Conservation (phyloP, 1,139 yeast species). For the Magnusiomyces magnusii region DNA sequence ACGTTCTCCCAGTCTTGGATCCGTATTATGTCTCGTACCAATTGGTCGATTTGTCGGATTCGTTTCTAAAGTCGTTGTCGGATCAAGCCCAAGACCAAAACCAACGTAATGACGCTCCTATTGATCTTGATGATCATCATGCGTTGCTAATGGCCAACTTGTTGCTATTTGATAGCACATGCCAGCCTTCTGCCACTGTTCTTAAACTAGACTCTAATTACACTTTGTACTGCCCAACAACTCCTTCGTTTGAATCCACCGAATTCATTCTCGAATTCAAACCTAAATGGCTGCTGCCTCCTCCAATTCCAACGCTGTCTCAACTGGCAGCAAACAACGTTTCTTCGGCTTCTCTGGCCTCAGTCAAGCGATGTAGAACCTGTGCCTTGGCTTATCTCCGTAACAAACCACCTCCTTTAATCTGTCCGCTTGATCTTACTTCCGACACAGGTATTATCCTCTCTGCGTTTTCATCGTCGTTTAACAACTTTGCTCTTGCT, state of each 20-base stretch:
- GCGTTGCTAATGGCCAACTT: constrained; percentile 21
- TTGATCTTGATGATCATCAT: constrained; percentile 15
- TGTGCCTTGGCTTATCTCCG: constrained; percentile 37
- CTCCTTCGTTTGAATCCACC: not conserved
- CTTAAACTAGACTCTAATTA: not conserved
- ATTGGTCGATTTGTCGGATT: constrained; percentile 16
- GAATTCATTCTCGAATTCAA: constrained; percentile 35
- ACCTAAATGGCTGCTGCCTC: constrained; percentile 41
- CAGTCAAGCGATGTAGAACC: constrained; percentile 34
- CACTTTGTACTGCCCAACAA: too few relatives aligned
- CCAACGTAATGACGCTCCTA: constrained; percentile 5
- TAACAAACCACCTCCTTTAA: constrained; percentile 20
- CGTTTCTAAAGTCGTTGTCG: constrained; percentile 9
- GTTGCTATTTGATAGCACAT: not conserved
- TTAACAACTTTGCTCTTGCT: not conserved
- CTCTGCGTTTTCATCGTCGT: not conserved
- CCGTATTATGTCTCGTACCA: constrained; percentile 15
- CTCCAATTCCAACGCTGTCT: constrained; percentile 32
- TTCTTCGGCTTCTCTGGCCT: constrained; percentile 12
- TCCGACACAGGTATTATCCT: not conserved
- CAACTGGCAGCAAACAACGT: too few relatives aligned
- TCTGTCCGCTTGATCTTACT: constrained; percentile 35
- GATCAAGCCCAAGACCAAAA: not conserved
- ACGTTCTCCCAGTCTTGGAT: constrained; percentile 18
- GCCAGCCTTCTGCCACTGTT: not conserved